These are phyloP conservation scores for Dillenia suffruticosa DNA, from an alignment of 164 flowering plant genomes.

Conservation along the genomic window DNA sequence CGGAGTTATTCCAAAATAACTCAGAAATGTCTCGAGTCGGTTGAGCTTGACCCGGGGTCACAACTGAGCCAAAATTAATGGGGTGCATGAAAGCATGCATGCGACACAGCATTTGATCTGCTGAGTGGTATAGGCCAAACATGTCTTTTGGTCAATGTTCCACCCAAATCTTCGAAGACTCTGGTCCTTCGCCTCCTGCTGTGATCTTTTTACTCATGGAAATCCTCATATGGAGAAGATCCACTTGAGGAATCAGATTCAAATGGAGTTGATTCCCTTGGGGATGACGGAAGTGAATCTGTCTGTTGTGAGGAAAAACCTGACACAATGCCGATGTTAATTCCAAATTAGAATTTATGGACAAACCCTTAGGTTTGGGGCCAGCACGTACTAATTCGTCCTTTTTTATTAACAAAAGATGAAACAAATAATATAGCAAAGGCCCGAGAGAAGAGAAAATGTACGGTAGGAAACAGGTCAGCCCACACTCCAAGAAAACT, in stretches of 20 bases:
- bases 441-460: too few species aligned
- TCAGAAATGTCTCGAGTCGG: too few species aligned
- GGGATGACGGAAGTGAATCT: conserved; percentile 62
- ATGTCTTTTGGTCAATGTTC: too few species aligned
- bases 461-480: too few species aligned
- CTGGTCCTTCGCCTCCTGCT: background rate
- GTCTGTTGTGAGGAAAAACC: conserved; percentile 66
- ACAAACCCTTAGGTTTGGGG: background rate
- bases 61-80: too few species aligned
- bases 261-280: conserved; percentile 60
- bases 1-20: too few species aligned
- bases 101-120: too few species aligned
- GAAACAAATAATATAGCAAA: too few species aligned
- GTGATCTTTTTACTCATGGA: conserved; percentile 34
- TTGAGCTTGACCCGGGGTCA: too few species aligned
- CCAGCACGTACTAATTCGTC: background rate
- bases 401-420: background rate
- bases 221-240: conserved; percentile 79
- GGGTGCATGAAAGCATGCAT: too few species aligned
- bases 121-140: conserved; percentile 8
- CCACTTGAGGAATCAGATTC: conserved; percentile 78
- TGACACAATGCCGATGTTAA: conserved; percentile 8
- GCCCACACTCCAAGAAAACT: too few species aligned
- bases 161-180: background rate
- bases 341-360: background rate